Conservation (phyloP, 768 basidiomycete species). For the Filobasidium floriforme region DNA sequence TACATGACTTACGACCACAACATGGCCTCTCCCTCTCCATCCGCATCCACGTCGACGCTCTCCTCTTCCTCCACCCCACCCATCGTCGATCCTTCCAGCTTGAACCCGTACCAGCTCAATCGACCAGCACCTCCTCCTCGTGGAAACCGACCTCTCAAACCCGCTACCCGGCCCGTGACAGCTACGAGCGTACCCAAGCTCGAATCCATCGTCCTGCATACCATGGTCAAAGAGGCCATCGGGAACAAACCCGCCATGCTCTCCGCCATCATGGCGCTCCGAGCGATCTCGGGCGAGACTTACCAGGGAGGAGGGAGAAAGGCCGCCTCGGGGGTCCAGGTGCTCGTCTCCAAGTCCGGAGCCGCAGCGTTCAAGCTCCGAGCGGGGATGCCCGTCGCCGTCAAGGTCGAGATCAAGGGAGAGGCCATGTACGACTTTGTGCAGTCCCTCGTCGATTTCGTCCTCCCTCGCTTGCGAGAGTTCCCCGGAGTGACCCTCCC, state of each 20-base stretch:
- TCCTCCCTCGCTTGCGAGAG: conserved; percentile 86
- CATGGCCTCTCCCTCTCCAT: conserved; percentile 35
- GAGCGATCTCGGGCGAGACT: conserved; percentile 78
- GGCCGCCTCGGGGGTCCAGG: conserved; percentile 65
- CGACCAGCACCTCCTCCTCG: conserved; percentile 63
- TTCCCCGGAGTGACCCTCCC: conserved; percentile 77
- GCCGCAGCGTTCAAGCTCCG: conserved; percentile 73
- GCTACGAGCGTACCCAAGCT: conserved; percentile 65
- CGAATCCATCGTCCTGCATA: conserved; percentile 77
- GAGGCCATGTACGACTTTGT: conserved; percentile 93
- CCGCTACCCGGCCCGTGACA: conserved; percentile 54
- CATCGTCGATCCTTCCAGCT: conserved; percentile 7
- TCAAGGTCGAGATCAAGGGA: conserved; percentile 82
- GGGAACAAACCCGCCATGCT: conserved; percentile 64
- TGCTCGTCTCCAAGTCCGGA: conserved; percentile 52
- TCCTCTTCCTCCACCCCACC: conserved; percentile 51
- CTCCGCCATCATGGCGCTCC: conserved; percentile 76
- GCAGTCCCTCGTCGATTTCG: conserved; percentile 78
- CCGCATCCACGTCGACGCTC: conserved; percentile 52
- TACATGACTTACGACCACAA: conserved; percentile 86
- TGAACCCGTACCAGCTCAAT: conserved; percentile 67
- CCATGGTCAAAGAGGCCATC: conserved; percentile 74
- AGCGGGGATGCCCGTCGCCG: conserved; percentile 71
- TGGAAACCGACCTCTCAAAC: conserved; percentile 57
- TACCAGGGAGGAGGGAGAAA: conserved; percentile 64